A percentile compares a stretch with the other conserved stretches of the same genome.
Evolutionary conservation across 495 filamentous ascomycete genomes (phyloP).

Genomic region (Friedmanniomyces simplex): DNA sequence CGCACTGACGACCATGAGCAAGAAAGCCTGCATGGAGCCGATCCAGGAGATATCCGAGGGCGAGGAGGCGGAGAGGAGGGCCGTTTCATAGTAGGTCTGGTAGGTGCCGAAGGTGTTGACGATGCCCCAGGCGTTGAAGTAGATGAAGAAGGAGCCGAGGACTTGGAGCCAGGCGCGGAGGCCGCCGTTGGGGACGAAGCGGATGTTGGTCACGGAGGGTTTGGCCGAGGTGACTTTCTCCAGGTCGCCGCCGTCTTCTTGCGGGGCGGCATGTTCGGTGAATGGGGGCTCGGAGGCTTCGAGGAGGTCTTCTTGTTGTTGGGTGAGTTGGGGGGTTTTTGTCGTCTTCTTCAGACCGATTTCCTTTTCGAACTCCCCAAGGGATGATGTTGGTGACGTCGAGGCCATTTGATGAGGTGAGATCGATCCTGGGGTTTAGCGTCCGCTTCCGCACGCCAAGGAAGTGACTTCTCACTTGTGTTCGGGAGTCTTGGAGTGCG

Average conservation of each 20-base stretch:
- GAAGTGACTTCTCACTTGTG: too few species aligned
- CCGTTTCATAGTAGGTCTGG: slow-evolving; percentile 58
- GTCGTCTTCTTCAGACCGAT: neutral
- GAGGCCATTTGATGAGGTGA: neutral
- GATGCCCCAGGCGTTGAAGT: slow-evolving; percentile 46
- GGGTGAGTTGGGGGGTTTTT: neutral
- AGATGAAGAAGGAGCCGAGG: slow-evolving; percentile 38
- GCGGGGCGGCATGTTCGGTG: neutral
- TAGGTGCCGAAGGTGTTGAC: slow-evolving; percentile 52
- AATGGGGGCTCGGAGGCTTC: slow-evolving; percentile 12
- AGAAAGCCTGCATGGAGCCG: slow-evolving; percentile 58
- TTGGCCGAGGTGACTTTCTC: slow-evolving; percentile 17
- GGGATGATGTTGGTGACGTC: neutral
- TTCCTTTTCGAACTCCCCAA: slow-evolving; percentile 11
- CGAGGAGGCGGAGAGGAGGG: slow-evolving; percentile 37
- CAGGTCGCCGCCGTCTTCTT: slow-evolving; percentile 9
- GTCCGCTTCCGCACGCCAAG: neutral
- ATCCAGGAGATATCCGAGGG: slow-evolving; percentile 65
- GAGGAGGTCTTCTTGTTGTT: slow-evolving; percentile 9
- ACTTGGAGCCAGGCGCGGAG: slow-evolving; percentile 45
- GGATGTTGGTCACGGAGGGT: slow-evolving; percentile 25
- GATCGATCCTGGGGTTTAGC: neutral
- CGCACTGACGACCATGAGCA: slow-evolving; percentile 53
- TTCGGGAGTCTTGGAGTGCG: too few species aligned
- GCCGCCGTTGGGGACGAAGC: slow-evolving; percentile 39